Base-by-base conservation (phyloP, 805 yeast genomes). In the Starmerella kuoi region DNA sequence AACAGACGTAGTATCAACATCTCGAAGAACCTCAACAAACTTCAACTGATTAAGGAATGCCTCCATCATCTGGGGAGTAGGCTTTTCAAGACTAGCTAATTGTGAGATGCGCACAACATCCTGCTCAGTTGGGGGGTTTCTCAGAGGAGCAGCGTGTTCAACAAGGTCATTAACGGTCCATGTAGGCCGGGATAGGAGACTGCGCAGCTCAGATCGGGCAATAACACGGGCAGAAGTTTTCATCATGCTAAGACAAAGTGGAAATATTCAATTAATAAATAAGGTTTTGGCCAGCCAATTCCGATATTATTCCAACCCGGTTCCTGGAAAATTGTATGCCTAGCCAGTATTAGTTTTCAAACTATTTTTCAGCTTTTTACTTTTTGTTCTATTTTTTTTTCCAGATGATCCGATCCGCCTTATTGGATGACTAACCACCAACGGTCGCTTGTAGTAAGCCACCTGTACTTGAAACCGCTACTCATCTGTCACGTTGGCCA, bases 1-100 rank as follows among this genome's bases (percentile, higher is more conserved):
- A 9, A 59, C 43, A 2, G 57, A 59, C 2, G 41, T 44, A 3
- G 66, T 60, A 26, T 62, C 55, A 7, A 61, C 59, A 11, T 52
- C 55, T n/a, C 55, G 48, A 17, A 64, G 55, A n/a, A 57, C 61
- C 45, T 64, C 64, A 2, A 64, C 63, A 44, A 64, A 64, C 21
- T 50, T 54, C 24, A 64, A 53, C 52, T 64, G 68, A 35, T 56
- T 58, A 15, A 50, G 47, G 11, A 64, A 50, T 30, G 63, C 63
- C 5, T 38, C 35, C 21, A 54, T 40, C 34, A 61, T 44, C 31
- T 49, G 47, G 1, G 56, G 46, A 9, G 51, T 46, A 12, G 60
- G 61, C 33, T 36, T 37, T 17, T 50, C 50, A 4, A 52, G 41
- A 8, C 51, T 53, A 5, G 53, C 45, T 24, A 38, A 47, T 22